Percentiles rank a stretch among this genome's conserved stretches.
These are phyloP conservation scores for Echria macrotheca DNA, from an alignment of 495 filamentous ascomycete species.

Conservation along the genomic window DNA sequence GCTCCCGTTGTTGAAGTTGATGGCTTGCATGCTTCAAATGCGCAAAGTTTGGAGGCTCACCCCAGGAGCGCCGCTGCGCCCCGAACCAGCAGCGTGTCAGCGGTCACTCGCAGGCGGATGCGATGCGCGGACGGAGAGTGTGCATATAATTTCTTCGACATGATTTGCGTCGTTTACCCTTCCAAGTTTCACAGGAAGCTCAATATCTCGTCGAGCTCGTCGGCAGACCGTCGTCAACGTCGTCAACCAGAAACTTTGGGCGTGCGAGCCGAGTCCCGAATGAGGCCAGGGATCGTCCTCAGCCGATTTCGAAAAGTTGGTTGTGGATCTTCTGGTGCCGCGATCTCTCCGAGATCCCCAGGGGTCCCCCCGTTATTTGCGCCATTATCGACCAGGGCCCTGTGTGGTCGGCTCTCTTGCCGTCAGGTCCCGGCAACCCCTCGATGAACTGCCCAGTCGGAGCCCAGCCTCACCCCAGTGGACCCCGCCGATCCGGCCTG, in stretches of 20 bases:
- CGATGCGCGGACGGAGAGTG: neutral
- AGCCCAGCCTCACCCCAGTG: neutral
- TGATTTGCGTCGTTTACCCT: neutral
- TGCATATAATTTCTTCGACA: neutral
- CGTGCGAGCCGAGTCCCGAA: conserved; percentile 19
- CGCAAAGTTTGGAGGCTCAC: conserved; percentile 3
- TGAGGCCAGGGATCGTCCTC: conserved; percentile 5
- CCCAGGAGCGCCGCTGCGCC: conserved; percentile 8
- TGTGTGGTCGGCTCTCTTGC: conserved; percentile 7
- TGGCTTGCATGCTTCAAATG: conserved; percentile 6
- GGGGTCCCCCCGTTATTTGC: conserved; percentile 23
- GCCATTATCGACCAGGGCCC: conserved; percentile 16
- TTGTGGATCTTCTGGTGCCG: conserved; percentile 22
- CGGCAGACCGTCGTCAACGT: neutral
- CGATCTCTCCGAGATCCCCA: conserved; percentile 27
- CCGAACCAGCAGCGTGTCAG: conserved; percentile 8
- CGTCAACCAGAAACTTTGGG: neutral
- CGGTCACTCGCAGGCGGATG: conserved; percentile 14
- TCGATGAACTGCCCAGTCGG: too few relatives aligned
- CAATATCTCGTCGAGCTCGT: neutral
- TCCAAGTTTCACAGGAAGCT: too few relatives aligned
- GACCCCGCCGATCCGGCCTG: too few relatives aligned
- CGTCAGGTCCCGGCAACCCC: conserved; percentile 4
- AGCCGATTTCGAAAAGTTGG: conserved; percentile 15
- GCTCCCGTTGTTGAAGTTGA: conserved; percentile 1